A percentile compares a stretch with the other conserved stretches of the same genome.
phyloP scores from a whole-genome alignment of 371 early-diverging fungal genomes.

The Saksenaea vasiformis region DNA sequence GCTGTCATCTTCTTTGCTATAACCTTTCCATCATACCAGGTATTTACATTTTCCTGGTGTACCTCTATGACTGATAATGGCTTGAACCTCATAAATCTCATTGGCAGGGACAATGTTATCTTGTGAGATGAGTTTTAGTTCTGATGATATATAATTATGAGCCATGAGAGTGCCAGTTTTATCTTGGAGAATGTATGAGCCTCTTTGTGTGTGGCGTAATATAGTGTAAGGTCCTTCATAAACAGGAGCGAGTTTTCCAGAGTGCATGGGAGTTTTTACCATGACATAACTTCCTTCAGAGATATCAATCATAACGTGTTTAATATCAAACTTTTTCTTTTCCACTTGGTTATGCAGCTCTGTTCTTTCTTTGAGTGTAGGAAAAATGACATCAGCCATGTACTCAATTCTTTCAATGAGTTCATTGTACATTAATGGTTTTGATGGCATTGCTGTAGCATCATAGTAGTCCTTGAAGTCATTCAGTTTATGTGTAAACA shows the following conservation, averaged over 20 bases:
- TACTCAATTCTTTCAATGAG: constrained; percentile 12
- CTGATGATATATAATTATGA: constrained; percentile 15
- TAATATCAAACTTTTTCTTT: no score
- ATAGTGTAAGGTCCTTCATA: constrained; percentile 20
- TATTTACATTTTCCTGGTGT: constrained; percentile 3
- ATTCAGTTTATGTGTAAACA: no score
- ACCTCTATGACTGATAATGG: not conserved
- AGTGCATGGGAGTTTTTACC: not conserved
- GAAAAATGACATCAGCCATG: constrained; percentile 20
- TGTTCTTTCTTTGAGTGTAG: not conserved
- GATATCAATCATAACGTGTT: not conserved
- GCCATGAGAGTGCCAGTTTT: constrained; percentile 8
- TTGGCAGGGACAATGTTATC: constrained; percentile 5
- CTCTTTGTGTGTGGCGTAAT: constrained; percentile 13
- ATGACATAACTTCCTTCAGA: constrained; percentile 3
- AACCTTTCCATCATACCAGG: constrained; percentile 9
- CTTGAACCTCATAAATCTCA: constrained; percentile 8
- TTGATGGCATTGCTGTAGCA: not conserved
- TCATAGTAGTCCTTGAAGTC: not conserved
- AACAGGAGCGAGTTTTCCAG: not conserved
- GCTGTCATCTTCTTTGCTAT: not conserved
- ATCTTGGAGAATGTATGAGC: constrained; percentile 14
- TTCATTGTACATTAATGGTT: not conserved
- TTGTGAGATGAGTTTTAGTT: constrained; percentile 13
- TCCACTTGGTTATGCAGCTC: no score